A percentile compares a stretch with the other conserved stretches of the same genome.
These are phyloP conservation scores for Aspergillus cejpii DNA, from an alignment of 2,329 filamentous ascomycete genomes.

Conservation along the genomic window DNA sequence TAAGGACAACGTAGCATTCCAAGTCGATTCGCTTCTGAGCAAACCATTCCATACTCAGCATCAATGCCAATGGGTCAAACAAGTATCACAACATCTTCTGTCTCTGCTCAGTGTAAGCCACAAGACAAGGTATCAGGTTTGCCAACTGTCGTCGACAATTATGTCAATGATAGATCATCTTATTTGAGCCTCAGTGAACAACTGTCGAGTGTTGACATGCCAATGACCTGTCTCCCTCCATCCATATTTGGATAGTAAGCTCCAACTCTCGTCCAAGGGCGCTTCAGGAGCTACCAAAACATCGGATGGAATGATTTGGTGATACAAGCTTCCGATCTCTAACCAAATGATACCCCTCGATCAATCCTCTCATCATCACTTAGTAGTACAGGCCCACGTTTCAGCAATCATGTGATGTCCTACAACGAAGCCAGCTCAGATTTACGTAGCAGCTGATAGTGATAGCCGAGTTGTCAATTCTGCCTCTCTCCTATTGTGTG, in stretches of 20 bases:
- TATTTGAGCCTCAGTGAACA: too few relatives aligned
- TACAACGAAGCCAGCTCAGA: constrained; percentile 8
- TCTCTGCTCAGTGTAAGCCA: constrained; percentile 10
- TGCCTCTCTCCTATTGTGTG: constrained; percentile 2
- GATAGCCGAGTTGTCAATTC: constrained; percentile 12
- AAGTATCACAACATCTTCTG: constrained; percentile 12
- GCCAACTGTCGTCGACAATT: constrained; percentile 18
- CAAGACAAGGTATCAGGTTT: constrained; percentile 18
- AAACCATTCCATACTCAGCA: neutral
- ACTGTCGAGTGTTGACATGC: constrained; percentile 1
- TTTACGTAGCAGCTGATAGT: constrained; percentile 9
- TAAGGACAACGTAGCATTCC: too few relatives aligned
- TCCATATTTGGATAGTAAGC: too few relatives aligned
- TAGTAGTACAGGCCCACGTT: constrained; percentile 24
- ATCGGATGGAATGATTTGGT: too few relatives aligned
- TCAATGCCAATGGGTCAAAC: neutral
- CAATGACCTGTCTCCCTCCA: too few relatives aligned
- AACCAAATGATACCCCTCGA: too few relatives aligned
- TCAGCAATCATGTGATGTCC: constrained; percentile 27
- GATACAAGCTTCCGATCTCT: too few relatives aligned
- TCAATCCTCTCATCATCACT: neutral
- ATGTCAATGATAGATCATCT: constrained; percentile 1
- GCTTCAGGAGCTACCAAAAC: too few relatives aligned
- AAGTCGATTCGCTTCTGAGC: too few relatives aligned
- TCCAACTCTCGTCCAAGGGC: too few relatives aligned